phyloP scores from a whole-genome alignment of 495 filamentous ascomycete species.

The Penicillium antarcticum region DNA sequence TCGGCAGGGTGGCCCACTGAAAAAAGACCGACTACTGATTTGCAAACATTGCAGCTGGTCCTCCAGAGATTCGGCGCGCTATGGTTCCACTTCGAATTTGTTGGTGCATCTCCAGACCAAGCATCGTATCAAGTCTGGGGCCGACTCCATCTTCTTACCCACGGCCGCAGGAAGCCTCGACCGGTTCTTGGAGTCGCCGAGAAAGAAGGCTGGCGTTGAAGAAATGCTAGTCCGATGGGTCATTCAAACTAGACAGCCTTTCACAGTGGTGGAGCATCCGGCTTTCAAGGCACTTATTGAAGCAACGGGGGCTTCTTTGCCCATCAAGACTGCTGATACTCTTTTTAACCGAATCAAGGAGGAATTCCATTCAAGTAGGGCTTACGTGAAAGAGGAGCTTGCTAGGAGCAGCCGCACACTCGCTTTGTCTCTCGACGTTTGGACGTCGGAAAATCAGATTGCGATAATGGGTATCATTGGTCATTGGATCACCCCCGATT shows the following conservation, averaged over 20 bases:
- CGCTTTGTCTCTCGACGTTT: slow-evolving; percentile 13
- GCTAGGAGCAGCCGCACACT: slow-evolving; percentile 9
- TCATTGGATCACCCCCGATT: slow-evolving; percentile 9
- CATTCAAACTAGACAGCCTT: slow-evolving; percentile 12
- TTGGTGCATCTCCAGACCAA: slow-evolving; percentile 8
- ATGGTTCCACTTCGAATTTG: slow-evolving; percentile 11
- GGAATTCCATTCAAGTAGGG: slow-evolving; percentile 8
- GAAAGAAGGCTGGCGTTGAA: slow-evolving; percentile 9
- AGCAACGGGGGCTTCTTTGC: slow-evolving; percentile 8
- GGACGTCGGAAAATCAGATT: slow-evolving; percentile 12
- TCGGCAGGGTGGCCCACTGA: slow-evolving; percentile 8
- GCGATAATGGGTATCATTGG: slow-evolving; percentile 14
- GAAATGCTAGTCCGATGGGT: slow-evolving; percentile 7
- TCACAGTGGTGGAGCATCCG: slow-evolving; percentile 10
- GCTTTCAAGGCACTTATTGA: slow-evolving; percentile 11
- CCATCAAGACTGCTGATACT: slow-evolving; percentile 11
- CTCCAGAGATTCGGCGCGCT: slow-evolving; percentile 8
- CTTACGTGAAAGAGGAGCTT: slow-evolving; percentile 12
- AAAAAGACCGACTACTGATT: slow-evolving; percentile 12
- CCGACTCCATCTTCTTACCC: slow-evolving; percentile 5
- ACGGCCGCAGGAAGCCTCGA: slow-evolving; percentile 3
- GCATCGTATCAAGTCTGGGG: slow-evolving; percentile 8
- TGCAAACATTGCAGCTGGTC: slow-evolving; percentile 11
- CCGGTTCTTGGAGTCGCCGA: slow-evolving; percentile 3
- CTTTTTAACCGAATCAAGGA: slow-evolving; percentile 7